Evolutionary conservation across 1,284 basidiomycete genomes (phyloP).

Genomic region (Tremellales sp.): DNA sequence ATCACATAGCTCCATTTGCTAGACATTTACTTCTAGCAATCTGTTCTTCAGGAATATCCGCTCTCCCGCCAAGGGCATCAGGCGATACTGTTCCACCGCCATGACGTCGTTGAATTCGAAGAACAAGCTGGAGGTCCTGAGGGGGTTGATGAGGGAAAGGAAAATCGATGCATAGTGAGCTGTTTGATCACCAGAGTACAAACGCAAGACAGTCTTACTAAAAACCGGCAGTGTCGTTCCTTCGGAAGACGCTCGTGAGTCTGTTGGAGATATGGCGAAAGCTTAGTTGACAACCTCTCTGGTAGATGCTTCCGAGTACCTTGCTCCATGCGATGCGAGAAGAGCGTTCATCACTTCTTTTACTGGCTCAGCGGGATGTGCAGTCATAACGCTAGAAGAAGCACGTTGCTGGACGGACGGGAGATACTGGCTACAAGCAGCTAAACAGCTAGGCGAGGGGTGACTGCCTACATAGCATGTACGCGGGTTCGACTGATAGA

Average conservation of each 20-base stretch:
- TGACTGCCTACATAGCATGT: slow-evolving; percentile 29
- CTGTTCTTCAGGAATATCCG: no score
- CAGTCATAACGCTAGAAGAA: slow-evolving; percentile 67
- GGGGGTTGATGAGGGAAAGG: slow-evolving; percentile 61
- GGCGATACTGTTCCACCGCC: no score
- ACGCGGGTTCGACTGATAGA: neutral
- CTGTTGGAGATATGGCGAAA: neutral
- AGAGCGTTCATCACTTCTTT: slow-evolving; percentile 88
- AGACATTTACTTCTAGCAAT: no score
- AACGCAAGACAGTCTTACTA: neutral
- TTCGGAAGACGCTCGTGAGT: slow-evolving; percentile 82
- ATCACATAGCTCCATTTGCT: no score
- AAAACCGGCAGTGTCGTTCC: slow-evolving; percentile 59
- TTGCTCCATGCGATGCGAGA: slow-evolving; percentile 75
- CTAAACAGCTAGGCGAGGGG: slow-evolving; percentile 77
- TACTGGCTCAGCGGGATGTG: slow-evolving; percentile 86
- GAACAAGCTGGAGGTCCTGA: slow-evolving; percentile 19
- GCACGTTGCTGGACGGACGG: slow-evolving; percentile 74
- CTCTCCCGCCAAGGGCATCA: no score
- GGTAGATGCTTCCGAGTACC: slow-evolving; percentile 84
- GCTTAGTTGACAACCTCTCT: slow-evolving; percentile 1
- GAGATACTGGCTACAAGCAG: slow-evolving; percentile 88
- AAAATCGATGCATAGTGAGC: slow-evolving; percentile 61
- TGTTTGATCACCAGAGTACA: neutral
- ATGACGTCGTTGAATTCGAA: neutral